phyloP scores from a whole-genome alignment of 106 monocot genomes.

The Allium sativum region DNA sequence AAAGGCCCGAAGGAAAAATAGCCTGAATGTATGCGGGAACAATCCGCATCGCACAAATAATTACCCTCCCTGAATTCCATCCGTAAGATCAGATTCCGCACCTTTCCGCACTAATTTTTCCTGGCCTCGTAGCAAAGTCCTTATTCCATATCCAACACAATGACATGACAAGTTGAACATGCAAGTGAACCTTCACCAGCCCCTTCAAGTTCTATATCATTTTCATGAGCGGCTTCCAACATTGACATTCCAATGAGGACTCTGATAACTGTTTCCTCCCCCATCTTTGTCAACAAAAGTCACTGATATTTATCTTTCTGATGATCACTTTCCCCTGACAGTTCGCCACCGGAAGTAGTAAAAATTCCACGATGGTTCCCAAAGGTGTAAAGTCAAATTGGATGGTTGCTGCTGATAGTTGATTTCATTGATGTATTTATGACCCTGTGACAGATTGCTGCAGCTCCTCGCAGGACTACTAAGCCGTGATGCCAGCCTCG shows the following conservation, averaged over 20 bases:
- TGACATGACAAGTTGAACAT: constrained; percentile 80
- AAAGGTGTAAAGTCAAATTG: too few relatives aligned
- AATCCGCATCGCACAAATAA: too few relatives aligned
- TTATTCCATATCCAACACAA: constrained; percentile 74
- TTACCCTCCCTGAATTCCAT: too few relatives aligned
- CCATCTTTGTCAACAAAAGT: constrained; percentile 89
- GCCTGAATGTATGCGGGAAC: too few relatives aligned
- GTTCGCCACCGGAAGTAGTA: not conserved
- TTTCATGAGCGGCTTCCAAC: constrained; percentile 94
- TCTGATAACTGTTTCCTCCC: constrained; percentile 49
- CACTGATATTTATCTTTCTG: constrained; percentile 48
- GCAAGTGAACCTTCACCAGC: constrained; percentile 83
- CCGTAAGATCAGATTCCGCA: too few relatives aligned
- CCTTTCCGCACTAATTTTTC: too few relatives aligned
- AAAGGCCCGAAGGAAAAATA: too few relatives aligned
- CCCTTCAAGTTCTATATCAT: constrained; percentile 93
- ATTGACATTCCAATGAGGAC: constrained; percentile 96
- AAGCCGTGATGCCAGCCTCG: constrained; percentile 51
- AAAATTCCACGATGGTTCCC: constrained; percentile 4
- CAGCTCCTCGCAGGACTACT: constrained; percentile 38
- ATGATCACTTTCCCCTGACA: not conserved
- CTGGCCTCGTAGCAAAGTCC: too few relatives aligned
- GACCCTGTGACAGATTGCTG: constrained; percentile 49
- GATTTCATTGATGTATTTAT: too few relatives aligned
- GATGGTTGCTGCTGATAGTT: too few relatives aligned